Evolutionary conservation across 805 yeast genomes (phyloP), one percentile per base, ranked within the genome.

Genomic region (Teunomyces tritomae): DNA sequence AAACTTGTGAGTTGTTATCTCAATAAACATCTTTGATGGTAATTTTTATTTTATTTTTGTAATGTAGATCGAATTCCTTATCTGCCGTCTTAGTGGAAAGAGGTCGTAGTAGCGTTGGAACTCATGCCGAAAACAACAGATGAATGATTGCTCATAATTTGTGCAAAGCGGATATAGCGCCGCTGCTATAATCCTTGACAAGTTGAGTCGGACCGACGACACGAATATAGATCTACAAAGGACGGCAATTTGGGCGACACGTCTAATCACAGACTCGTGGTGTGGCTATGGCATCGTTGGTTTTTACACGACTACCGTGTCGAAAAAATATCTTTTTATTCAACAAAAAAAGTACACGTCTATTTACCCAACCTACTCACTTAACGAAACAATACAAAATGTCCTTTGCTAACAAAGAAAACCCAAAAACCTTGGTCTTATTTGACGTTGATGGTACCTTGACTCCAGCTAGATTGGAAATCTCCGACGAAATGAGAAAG

Each of bases 381-480:
- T 20, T 4, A n/a, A 37, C 27, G 8, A 37, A 24, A 41, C 17
- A 14, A 11, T 11, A 28, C 42, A 59, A 9, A 39, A 78, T 72
- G 80, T 82, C 85, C 55, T 87, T 86, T 64, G 70, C 89, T 34
- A 74, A 86, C 65, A 84, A 83, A 70, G 87, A 88, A 74, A 78
- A 84, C 57, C 96, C 96, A 65, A 85, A 89, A 60, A 86, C 89
- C 54, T 78, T 94, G 63, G 96, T 89, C 57, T 83, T 94, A 56
- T 94, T 94, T 73, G 99, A 94, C 64, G 99, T 94, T 57, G 99
- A 94, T 68, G 99, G 97, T 57, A 94, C 99, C 49, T 80, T 94
- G 70, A 92, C 98, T 36, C 99, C 98, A 57, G 98, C 99, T 47
- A 89, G 99, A 78, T 80, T 84, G 67, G 68, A 64, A 47, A 72